Evolutionary conservation across 495 filamentous ascomycete species (phyloP).

Genomic region (Friedmanniomyces endolithicus): DNA sequence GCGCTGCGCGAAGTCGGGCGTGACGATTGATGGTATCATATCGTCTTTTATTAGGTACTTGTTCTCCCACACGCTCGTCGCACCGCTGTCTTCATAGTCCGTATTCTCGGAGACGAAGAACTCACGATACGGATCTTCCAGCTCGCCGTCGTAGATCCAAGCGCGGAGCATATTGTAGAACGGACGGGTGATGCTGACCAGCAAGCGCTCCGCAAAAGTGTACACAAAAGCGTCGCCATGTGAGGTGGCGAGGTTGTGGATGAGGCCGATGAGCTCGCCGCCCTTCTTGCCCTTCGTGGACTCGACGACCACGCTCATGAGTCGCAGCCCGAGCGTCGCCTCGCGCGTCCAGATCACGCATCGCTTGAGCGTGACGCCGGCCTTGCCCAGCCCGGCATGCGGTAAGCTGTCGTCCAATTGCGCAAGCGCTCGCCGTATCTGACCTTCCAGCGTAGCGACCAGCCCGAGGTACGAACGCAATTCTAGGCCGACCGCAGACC

Average conservation of each 20-base stretch:
- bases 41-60: constrained; percentile 79
- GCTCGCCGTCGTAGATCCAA: constrained; percentile 98
- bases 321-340: constrained; percentile 86
- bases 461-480: constrained; percentile 84
- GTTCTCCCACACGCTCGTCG: constrained; percentile 92
- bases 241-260: constrained; percentile 83
- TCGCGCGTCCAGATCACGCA: constrained; percentile 97
- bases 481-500: constrained; percentile 77
- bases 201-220: constrained; percentile 82
- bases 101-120: constrained; percentile 86
- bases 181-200: constrained; percentile 82
- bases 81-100: constrained; percentile 39
- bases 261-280: constrained; percentile 84
- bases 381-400: constrained; percentile 59
- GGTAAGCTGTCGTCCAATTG: constrained; percentile 53
- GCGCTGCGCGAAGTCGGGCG: constrained; percentile 82
- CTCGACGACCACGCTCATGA: constrained; percentile 91
- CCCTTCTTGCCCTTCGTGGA: constrained; percentile 76
- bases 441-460: constrained; percentile 85
- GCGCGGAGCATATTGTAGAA: constrained; percentile 93
- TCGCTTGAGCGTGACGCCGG: constrained; percentile 87
- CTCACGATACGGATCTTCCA: constrained; percentile 88
- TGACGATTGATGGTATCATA: constrained; percentile 89
- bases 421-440: constrained; percentile 69
- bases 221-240: constrained; percentile 93